phyloP scores from a whole-genome alignment of 768 basidiomycete species.

The Dictyophora rubrovolvata region DNA sequence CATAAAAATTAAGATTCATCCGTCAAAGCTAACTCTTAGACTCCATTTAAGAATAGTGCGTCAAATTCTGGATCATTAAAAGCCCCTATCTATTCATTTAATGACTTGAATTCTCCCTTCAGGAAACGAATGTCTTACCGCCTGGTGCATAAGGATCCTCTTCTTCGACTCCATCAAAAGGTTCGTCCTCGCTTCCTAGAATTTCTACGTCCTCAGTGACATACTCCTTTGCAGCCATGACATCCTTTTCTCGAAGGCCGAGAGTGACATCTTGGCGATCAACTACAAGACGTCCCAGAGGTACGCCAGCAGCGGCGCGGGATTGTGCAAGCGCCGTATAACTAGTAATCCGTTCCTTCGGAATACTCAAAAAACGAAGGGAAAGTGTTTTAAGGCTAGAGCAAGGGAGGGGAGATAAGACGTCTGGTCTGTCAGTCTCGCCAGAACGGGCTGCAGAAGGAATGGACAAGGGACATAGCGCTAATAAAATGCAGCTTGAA shows the following conservation, averaged over 20 bases:
- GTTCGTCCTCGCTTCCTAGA: neutral
- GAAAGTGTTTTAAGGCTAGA: neutral
- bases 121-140: slow-evolving; percentile 11
- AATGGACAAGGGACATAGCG: neutral
- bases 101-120: neutral
- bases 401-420: neutral
- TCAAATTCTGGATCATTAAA: slow-evolving; percentile 9
- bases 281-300: neutral
- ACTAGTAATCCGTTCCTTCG: neutral
- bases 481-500: neutral
- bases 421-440: neutral
- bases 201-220: neutral
- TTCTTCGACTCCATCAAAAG: neutral
- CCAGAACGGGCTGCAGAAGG: neutral
- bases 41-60: neutral
- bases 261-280: neutral
- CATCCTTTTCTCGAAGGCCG: neutral
- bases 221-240: neutral
- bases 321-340: neutral
- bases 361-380: neutral
- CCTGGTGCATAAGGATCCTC: slow-evolving; percentile 22
- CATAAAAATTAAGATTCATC: neutral
- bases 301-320: neutral
- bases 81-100: neutral
- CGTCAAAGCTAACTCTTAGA: neutral